Conservation (phyloP, 2,329 filamentous ascomycete genomes). For the Pseudocercospora pini-densiflorae region DNA sequence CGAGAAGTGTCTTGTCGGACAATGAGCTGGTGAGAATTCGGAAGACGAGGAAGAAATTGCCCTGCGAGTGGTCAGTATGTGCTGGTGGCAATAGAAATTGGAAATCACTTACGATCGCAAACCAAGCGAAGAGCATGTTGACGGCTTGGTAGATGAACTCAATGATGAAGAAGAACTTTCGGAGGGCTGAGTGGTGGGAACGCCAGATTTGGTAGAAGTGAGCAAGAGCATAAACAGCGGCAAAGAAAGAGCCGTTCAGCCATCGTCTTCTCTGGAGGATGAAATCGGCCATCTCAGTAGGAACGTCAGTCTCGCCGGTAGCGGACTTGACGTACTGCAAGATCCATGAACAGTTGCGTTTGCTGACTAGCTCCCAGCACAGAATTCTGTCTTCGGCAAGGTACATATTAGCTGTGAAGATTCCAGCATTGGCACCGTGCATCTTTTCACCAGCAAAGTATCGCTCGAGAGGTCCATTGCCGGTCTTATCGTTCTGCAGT, state of each 20-base stretch:
- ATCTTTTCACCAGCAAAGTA: slow-evolving; percentile 98
- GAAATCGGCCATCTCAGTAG: slow-evolving; percentile 90
- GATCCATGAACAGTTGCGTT: slow-evolving; percentile 97
- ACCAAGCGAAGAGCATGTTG: slow-evolving; percentile 99
- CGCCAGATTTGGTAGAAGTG: slow-evolving; percentile 98
- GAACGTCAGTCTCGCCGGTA: slow-evolving; percentile 95
- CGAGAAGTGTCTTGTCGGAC: slow-evolving; percentile 70
- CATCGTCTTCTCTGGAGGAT: slow-evolving; percentile 95
- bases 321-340: slow-evolving; percentile 98
- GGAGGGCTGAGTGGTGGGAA: slow-evolving; percentile 82
- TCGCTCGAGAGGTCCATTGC: slow-evolving; percentile 88
- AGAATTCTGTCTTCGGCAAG: slow-evolving; percentile 98
- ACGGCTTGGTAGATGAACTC: slow-evolving; percentile 94
- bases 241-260: slow-evolving; percentile 98
- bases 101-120: slow-evolving; percentile 70
- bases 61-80: slow-evolving; percentile 42
- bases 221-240: slow-evolving; percentile 89
- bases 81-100: neutral
- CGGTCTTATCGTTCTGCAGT: slow-evolving; percentile 94
- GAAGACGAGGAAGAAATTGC: slow-evolving; percentile 99
- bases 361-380: slow-evolving; percentile 97
- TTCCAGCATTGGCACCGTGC: slow-evolving; percentile 88
- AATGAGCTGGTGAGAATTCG: slow-evolving; percentile 92
- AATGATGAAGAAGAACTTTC: slow-evolving; percentile 87
- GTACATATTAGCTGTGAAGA: slow-evolving; percentile 99